phyloP scores from a whole-genome alignment of 805 yeast species.

The Cyberlindnera xishuangbannaensis region DNA sequence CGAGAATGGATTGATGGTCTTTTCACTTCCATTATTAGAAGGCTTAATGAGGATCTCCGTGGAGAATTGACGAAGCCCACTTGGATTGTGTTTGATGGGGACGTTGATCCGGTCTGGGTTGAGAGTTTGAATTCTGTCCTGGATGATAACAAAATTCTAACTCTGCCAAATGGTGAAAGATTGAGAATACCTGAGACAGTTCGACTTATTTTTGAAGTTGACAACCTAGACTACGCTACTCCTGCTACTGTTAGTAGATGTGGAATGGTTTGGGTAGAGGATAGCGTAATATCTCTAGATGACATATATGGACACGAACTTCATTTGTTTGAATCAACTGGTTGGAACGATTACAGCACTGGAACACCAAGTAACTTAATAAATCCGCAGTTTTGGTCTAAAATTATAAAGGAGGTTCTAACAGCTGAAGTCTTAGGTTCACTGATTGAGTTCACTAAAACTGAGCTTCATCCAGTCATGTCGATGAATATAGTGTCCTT shows the following conservation, averaged over 20 bases:
- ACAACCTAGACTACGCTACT: constrained; percentile 59
- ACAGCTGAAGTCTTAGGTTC: neutral
- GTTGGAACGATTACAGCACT: constrained; percentile 3
- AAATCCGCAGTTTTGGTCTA: no score
- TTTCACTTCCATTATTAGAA: constrained; percentile 61
- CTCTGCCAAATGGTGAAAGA: constrained; percentile 89
- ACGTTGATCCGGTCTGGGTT: constrained; percentile 90
- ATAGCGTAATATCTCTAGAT: constrained; percentile 18
- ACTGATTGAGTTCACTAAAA: neutral
- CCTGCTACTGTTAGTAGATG: constrained; percentile 92
- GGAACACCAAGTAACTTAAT: no score
- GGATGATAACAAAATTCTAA: constrained; percentile 78
- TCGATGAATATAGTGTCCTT: neutral
- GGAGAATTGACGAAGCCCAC: constrained; percentile 51
- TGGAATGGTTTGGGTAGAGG: constrained; percentile 78
- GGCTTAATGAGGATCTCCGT: constrained; percentile 44
- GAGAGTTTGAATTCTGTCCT: constrained; percentile 86
- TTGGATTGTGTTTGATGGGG: constrained; percentile 90
- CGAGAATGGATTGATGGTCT: constrained; percentile 93
- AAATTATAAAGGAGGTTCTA: constrained; percentile 4
- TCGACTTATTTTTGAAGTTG: constrained; percentile 71
- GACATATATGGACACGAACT: constrained; percentile 24
- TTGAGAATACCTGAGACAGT: constrained; percentile 59
- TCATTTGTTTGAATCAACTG: constrained; percentile 1
- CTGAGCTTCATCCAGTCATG: constrained; percentile 12